phyloP scores from a whole-genome alignment of 2,329 filamentous ascomycete genomes.

The Diplodia mutila region DNA sequence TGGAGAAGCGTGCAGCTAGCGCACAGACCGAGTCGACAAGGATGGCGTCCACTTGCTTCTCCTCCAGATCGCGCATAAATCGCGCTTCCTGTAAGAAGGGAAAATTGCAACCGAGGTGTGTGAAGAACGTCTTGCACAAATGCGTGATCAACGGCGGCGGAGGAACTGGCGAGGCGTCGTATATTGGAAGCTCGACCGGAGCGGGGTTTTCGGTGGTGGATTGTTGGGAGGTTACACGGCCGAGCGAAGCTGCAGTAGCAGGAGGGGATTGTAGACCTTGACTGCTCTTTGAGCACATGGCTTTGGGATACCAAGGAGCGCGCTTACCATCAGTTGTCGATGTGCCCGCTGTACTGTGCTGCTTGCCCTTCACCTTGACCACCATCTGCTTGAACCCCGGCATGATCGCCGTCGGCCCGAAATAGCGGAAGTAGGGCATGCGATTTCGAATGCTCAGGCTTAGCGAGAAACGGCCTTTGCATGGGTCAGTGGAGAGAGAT shows the following conservation, averaged over 20 bases:
- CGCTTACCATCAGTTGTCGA: constrained; percentile 51
- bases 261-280: constrained; percentile 39
- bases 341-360: constrained; percentile 62
- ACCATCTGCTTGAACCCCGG: constrained; percentile 95
- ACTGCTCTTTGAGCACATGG: constrained; percentile 24
- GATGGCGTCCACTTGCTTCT: constrained; percentile 81
- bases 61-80: constrained; percentile 74
- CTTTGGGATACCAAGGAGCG: neutral
- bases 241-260: constrained; percentile 8
- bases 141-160: constrained; percentile 76
- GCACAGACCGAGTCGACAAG: constrained; percentile 86
- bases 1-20: constrained; percentile 78
- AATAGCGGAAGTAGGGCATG: constrained; percentile 89
- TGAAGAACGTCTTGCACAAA: constrained; percentile 79
- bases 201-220: constrained; percentile 46
- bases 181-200: constrained; percentile 63
- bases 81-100: constrained; percentile 76
- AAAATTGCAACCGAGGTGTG: constrained; percentile 81
- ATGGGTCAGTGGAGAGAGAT: constrained; percentile 33
- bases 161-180: constrained; percentile 73
- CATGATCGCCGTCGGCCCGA: constrained; percentile 87
- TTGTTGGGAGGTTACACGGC: constrained; percentile 30
- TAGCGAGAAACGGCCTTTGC: constrained; percentile 27
- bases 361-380: constrained; percentile 70
- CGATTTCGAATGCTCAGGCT: constrained; percentile 61